Conservation (phyloP, 2,329 filamentous ascomycete species). For the Diaporthe capsici region DNA sequence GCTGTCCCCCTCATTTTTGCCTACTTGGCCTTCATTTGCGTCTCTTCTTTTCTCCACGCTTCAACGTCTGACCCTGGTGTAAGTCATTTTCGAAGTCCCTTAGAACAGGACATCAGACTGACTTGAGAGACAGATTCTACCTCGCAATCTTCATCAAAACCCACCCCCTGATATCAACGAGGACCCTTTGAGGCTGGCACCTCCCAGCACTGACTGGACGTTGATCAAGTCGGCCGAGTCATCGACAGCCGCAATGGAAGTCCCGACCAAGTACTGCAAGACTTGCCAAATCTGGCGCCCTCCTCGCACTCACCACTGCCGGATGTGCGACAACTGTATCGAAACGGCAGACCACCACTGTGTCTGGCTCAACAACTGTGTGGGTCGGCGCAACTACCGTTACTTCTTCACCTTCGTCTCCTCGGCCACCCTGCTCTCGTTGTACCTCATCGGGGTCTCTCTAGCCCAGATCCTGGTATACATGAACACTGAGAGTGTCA, state of each 20-base stretch:
- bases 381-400: slow-evolving; percentile 96
- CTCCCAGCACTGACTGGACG: slow-evolving; percentile 93
- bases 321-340: slow-evolving; percentile 96
- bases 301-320: slow-evolving; percentile 94
- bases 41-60: slow-evolving; percentile 95
- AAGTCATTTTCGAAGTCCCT: slow-evolving; percentile 58
- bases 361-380: slow-evolving; percentile 98
- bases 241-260: slow-evolving; percentile 91
- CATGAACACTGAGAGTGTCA: slow-evolving; percentile 71
- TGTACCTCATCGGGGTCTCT: slow-evolving; percentile 83
- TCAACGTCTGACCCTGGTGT: slow-evolving; percentile 94
- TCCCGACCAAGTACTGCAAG: slow-evolving; percentile 97
- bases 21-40: slow-evolving; percentile 90
- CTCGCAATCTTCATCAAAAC: slow-evolving; percentile 91
- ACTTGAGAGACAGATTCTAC: slow-evolving; percentile 77
- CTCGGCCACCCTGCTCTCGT: slow-evolving; percentile 80
- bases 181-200: slow-evolving; percentile 85
- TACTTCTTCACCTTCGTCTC: slow-evolving; percentile 96
- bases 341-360: slow-evolving; percentile 99
- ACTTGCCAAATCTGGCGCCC: slow-evolving; percentile 98
- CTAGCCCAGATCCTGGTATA: slow-evolving; percentile 87
- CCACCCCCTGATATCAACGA: slow-evolving; percentile 82
- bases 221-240: slow-evolving; percentile 86
- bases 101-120: slow-evolving; percentile 7
- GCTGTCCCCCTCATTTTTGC: slow-evolving; percentile 91